Percentiles rank a stretch among this genome's conserved stretches.
phyloP scores from a whole-genome alignment of 805 yeast genomes.

The Barnettozyma wickerhamii region DNA sequence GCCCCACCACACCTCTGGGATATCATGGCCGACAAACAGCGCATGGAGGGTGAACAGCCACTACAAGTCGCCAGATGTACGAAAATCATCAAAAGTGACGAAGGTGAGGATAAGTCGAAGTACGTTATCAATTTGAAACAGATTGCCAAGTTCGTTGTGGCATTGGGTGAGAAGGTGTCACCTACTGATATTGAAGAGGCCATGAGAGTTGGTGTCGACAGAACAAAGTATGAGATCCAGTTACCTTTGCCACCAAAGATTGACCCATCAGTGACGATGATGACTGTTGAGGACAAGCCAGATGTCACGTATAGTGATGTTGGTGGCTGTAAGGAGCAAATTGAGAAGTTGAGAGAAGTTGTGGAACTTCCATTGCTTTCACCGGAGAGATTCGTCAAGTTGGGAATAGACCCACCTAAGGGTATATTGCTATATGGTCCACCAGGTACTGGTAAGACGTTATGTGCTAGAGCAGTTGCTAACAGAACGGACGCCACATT shows the following conservation, averaged over 20 bases:
- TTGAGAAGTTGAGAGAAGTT: constrained; percentile 93
- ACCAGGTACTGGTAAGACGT: constrained; percentile 98
- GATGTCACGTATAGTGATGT: constrained; percentile 98
- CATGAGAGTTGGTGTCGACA: constrained; percentile 98
- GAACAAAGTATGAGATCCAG: constrained; percentile 95
- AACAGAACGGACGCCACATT: constrained; percentile 99
- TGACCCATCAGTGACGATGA: constrained; percentile 98
- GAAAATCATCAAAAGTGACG: constrained; percentile 72
- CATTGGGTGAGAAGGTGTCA: constrained; percentile 92
- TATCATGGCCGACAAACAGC: constrained; percentile 90
- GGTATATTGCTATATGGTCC: constrained; percentile 97
- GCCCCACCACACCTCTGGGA: constrained; percentile 98
- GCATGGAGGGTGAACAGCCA: constrained; percentile 92
- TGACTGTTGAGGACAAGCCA: constrained; percentile 99
- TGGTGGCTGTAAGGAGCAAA: constrained; percentile 98
- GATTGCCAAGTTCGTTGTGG: constrained; percentile 96
- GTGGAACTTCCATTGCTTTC: constrained; percentile 91
- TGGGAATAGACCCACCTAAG: constrained; percentile 99
- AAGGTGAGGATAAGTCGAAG: constrained; percentile 76
- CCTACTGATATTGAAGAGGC: constrained; percentile 99
- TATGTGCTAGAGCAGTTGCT: constrained; percentile 99
- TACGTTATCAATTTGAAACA: constrained; percentile 97
- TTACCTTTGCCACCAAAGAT: constrained; percentile 96
- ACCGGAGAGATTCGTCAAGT: constrained; percentile 93
- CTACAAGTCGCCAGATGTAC: constrained; percentile 98